Evolutionary conservation across 2,329 filamentous ascomycete genomes (phyloP).

Genomic region (Davidsoniella australis): DNA sequence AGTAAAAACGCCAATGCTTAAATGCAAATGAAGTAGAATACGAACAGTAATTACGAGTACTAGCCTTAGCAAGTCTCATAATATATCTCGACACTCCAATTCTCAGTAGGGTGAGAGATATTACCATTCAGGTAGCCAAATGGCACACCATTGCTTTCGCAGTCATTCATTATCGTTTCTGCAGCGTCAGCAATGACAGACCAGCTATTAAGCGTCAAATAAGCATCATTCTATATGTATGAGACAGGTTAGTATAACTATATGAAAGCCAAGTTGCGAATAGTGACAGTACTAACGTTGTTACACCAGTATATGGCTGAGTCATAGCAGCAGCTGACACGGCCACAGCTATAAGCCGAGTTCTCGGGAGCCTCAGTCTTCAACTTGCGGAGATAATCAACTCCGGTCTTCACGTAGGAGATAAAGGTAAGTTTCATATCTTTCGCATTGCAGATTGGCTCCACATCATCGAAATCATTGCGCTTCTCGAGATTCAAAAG

Average conservation of each 20-base stretch:
- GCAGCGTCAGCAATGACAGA: conserved; percentile 3
- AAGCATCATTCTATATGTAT: neutral
- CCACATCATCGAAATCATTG: neutral
- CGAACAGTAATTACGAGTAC: neutral
- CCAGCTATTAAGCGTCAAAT: conserved; percentile 4
- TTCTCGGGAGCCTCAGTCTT: conserved; percentile 1
- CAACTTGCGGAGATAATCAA: conserved; percentile 4
- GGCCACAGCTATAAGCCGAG: conserved; percentile 6
- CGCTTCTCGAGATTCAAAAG: neutral
- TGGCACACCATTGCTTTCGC: conserved; percentile 1
- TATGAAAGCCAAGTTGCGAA: neutral
- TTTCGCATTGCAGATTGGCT: neutral
- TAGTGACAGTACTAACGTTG: conserved; percentile 1
- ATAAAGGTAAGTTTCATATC: conserved; percentile 3
- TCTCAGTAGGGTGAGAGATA: conserved; percentile 3
- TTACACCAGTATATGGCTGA: conserved; percentile 9
- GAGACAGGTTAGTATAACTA: neutral
- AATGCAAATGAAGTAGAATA: neutral
- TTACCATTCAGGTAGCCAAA: conserved; percentile 5
- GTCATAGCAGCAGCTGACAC: conserved; percentile 6
- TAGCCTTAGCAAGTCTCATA: conserved; percentile 5
- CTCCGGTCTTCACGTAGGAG: conserved; percentile 5
- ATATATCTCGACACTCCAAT: conserved; percentile 3
- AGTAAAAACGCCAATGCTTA: neutral
- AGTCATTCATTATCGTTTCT: neutral